These are phyloP conservation scores for Smallanthus sonchifolius DNA, from an alignment of 129 eudicot genomes.

Conservation along the genomic window DNA sequence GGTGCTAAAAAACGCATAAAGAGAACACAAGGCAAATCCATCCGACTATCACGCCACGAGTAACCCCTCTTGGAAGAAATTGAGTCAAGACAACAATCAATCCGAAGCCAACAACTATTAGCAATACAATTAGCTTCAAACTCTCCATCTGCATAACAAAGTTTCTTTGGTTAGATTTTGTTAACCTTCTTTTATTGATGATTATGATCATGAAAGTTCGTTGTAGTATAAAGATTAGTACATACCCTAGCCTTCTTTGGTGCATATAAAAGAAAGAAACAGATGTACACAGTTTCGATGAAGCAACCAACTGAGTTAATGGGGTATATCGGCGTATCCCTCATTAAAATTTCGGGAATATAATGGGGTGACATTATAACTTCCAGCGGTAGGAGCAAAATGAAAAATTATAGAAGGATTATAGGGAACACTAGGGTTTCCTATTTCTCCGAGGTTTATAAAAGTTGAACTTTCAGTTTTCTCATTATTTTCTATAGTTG, in stretches of 20 bases:
- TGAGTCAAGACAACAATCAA: constrained; percentile 44
- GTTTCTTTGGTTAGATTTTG: neutral
- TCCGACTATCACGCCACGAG: constrained; percentile 57
- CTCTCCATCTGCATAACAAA: constrained; percentile 45
- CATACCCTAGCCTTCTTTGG: constrained; percentile 37
- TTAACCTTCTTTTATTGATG: neutral
- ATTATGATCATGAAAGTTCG: neutral
- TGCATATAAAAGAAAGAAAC: constrained; percentile 59
- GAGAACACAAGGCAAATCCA: constrained; percentile 85
- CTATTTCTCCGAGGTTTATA: no score
- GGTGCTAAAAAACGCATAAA: constrained; percentile 74
- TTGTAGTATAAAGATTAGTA: neutral
- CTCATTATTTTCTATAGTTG: no score
- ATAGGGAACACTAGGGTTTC: no score
- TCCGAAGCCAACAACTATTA: constrained; percentile 52
- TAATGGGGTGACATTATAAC: no score
- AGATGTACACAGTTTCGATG: constrained; percentile 54
- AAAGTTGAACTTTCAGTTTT: no score
- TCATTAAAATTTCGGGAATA: no score
- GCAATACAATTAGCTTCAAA: constrained; percentile 31
- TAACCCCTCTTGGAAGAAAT: constrained; percentile 32
- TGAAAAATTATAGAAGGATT: no score
- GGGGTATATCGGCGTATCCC: no score
- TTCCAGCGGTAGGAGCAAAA: no score
- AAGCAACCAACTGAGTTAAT: constrained; percentile 63